Evolutionary conservation across 75 land plant genomes (phyloP).

Genomic region (Picea glauca): DNA sequence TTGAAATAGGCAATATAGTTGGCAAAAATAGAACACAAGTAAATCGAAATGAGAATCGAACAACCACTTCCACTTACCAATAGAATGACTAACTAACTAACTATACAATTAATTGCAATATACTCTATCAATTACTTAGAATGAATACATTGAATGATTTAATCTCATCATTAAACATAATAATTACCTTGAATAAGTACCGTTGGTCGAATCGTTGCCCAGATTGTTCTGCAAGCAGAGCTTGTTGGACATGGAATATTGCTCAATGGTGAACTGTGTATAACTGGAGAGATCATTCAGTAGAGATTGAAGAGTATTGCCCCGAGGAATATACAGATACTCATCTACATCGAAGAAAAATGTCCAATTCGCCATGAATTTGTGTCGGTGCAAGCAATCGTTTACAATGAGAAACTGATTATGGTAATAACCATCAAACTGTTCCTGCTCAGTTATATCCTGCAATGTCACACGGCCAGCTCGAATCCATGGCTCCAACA

Average conservation of each 20-base stretch:
- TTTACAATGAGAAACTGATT: conserved; percentile 92
- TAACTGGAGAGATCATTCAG: conserved; percentile 28
- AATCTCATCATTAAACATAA: neutral
- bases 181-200: too few species aligned
- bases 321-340: conserved; percentile 55
- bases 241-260: conserved; percentile 63
- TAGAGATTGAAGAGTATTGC: conserved; percentile 36
- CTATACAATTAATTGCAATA: too few species aligned
- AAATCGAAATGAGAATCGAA: too few species aligned
- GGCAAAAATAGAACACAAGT: too few species aligned
- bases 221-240: conserved; percentile 33
- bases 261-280: conserved; percentile 80
- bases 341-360: conserved; percentile 94
- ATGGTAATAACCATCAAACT: conserved; percentile 82
- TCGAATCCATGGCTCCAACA: conserved; percentile 65
- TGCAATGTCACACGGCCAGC: conserved; percentile 71
- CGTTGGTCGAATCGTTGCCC: too few species aligned
- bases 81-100: too few species aligned
- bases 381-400: conserved; percentile 77
- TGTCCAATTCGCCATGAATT: conserved; percentile 70
- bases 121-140: too few species aligned
- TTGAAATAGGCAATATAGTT: too few species aligned
- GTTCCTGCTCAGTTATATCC: conserved; percentile 66
- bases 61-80: too few species aligned
- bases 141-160: neutral